Evolutionary conservation across 2,329 filamentous ascomycete genomes (phyloP).

Genomic region (Colletotrichum siamense): DNA sequence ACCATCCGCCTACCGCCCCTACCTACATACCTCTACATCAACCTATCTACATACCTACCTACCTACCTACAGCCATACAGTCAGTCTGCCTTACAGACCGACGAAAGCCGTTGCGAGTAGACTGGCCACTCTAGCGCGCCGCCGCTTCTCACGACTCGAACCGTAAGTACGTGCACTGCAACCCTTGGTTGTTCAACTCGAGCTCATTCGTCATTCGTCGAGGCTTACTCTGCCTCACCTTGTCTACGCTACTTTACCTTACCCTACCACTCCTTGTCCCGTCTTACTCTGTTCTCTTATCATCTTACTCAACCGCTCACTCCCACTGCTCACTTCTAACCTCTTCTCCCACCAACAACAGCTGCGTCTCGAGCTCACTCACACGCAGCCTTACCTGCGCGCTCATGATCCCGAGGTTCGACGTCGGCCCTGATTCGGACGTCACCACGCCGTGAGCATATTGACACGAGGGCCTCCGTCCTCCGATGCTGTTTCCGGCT

Average conservation of each 20-base stretch:
- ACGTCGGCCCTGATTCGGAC: neutral
- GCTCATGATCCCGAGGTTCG: neutral
- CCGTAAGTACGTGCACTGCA: neutral
- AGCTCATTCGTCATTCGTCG: neutral
- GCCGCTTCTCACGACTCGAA: neutral
- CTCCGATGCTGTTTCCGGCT: neutral
- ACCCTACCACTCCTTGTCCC: neutral
- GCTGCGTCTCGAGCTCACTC: neutral
- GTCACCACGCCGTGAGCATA: neutral
- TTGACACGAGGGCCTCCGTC: neutral
- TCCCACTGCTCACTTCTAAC: neutral
- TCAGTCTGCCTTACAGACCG: neutral
- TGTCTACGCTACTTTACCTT: neutral
- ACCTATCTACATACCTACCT: neutral
- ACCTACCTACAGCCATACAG: neutral
- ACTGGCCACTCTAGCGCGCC: neutral
- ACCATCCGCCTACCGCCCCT: neutral
- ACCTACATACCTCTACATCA: neutral
- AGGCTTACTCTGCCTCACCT: neutral
- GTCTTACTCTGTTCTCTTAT: neutral
- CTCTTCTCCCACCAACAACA: neutral
- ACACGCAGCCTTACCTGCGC: neutral
- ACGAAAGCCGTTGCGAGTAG: constrained; percentile 1
- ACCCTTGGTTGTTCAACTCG: neutral
- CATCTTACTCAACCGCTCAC: neutral